Percentiles rank a stretch among this genome's conserved stretches.
phyloP scores from a whole-genome alignment of 1,284 basidiomycete genomes.

The Apiotrichum brassicae region DNA sequence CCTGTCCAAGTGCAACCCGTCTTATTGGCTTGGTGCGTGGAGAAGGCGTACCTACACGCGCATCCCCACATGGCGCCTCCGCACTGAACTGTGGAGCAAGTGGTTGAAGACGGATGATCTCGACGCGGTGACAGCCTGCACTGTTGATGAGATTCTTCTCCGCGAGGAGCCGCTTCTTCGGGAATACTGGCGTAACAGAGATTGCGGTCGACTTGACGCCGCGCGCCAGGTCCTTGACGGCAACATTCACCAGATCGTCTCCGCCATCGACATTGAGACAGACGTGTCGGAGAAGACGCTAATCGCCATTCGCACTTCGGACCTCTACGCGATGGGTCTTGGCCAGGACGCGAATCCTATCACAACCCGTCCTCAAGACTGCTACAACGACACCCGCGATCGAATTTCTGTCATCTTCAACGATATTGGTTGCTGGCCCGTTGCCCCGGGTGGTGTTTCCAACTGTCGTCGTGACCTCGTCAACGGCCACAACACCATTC shows the following conservation, averaged over 20 bases:
- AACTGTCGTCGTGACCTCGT: slow-evolving; percentile 14
- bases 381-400: slow-evolving; percentile 10
- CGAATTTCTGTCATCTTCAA: slow-evolving; percentile 12
- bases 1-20: not conserved
- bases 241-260: slow-evolving; percentile 9
- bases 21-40: not conserved
- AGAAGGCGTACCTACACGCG: not conserved
- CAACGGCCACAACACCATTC: slow-evolving; percentile 11
- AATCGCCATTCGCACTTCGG: slow-evolving; percentile 8
- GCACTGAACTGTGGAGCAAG: slow-evolving; percentile 11
- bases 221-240: slow-evolving; percentile 5
- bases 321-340: slow-evolving; percentile 14
- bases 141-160: slow-evolving; percentile 11
- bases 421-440: slow-evolving; percentile 12
- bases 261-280: slow-evolving; percentile 10
- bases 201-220: slow-evolving; percentile 2
- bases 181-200: slow-evolving; percentile 9
- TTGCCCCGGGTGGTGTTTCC: slow-evolving; percentile 12
- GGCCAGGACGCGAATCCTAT: slow-evolving; percentile 7
- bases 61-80: slow-evolving; percentile 6
- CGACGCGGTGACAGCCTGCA: slow-evolving; percentile 12
- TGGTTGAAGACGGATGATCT: slow-evolving; percentile 6
- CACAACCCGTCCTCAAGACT: slow-evolving; percentile 11
- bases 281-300: slow-evolving; percentile 10
- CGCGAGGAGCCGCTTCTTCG: slow-evolving; percentile 9